Base-by-base conservation (phyloP, 2,329 filamentous ascomycete species). In the Clonostachys sp. region DNA sequence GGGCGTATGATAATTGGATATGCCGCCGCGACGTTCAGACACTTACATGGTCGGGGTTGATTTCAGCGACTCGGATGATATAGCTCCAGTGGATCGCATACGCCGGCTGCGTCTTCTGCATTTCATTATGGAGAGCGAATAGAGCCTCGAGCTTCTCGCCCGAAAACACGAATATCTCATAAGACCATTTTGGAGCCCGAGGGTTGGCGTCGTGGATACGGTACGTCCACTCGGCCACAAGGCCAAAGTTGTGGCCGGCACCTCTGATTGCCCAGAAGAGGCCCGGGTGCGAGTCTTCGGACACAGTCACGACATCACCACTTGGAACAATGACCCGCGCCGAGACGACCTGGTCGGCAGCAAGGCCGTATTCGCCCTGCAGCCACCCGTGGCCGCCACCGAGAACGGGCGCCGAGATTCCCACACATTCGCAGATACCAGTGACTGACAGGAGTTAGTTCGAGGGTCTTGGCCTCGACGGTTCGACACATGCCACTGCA, bases 201-300 rank as follows among this genome's bases (percentile, higher is more conserved):
- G 42, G 61, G 46, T 63, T 57, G 6, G 63, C 60, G 46, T 76
- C 68, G 51, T 76, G 77, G 6, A 80, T 67, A 50, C 72, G 73
- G 1, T 64, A 65, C 0, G 66, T 66, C 34, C 71, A 61, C 4
- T 70, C 70, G 2, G 74, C 75, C 5, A 81, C 76, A 24, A 59
- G 71, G 2, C 78, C 80, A 49, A 82, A 81, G 55, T 81, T 81
- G 47, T 80, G 77, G 3, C 72, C 72, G 2, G 71, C 72, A 17
- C 73, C 73, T 3, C 66, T 63, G 5, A 76, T 53, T 14, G 70
- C 73, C 64, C 67, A 74, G 55, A 72, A 76, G 3, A 74, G 57
- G 47, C 70, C 70, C 0, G 57, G 50, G 47, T 73, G 65, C 42
- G 65, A 51, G 10, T 56, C 2, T 74, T 59, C 57, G 51, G 65